Percentiles rank a stretch among this genome's conserved stretches.
Evolutionary conservation across 345 rosid species (phyloP).

Genomic region (Rhodamnia argentea): DNA sequence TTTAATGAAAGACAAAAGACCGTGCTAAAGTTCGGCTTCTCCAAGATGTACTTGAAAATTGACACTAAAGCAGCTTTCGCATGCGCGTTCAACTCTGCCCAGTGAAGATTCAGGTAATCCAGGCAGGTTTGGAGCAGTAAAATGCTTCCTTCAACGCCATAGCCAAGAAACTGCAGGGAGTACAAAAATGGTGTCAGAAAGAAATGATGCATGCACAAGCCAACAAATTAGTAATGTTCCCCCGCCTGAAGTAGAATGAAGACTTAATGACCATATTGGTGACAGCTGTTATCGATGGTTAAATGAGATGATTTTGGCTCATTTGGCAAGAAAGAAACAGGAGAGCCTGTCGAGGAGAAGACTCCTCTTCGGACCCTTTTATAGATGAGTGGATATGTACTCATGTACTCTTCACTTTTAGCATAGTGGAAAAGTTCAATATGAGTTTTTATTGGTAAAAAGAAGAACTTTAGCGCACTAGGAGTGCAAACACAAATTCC

Average conservation of each 20-base stretch:
- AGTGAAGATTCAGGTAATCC: conserved; percentile 34
- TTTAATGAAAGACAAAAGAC: conserved; percentile 50
- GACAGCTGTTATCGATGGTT: neutral
- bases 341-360: neutral
- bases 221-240: neutral
- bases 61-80: conserved; percentile 37
- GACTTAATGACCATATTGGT: neutral
- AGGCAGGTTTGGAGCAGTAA: conserved; percentile 54
- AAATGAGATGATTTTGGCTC: neutral
- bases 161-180: conserved; percentile 41
- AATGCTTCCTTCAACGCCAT: conserved; percentile 53
- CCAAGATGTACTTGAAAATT: conserved; percentile 41
- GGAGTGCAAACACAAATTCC: neutral
- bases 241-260: neutral
- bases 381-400: neutral
- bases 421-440: neutral
- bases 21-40: conserved; percentile 47
- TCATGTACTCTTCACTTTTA: neutral
- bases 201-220: neutral
- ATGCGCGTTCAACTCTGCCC: conserved; percentile 28
- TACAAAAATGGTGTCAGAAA: neutral
- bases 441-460: neutral
- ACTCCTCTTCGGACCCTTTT: neutral
- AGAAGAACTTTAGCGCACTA: neutral
- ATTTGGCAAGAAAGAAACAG: neutral